Percentiles rank a stretch among this genome's conserved stretches.
Evolutionary conservation across 257 asterid species (phyloP).

Genomic region (Fraxinus quadrangulata): DNA sequence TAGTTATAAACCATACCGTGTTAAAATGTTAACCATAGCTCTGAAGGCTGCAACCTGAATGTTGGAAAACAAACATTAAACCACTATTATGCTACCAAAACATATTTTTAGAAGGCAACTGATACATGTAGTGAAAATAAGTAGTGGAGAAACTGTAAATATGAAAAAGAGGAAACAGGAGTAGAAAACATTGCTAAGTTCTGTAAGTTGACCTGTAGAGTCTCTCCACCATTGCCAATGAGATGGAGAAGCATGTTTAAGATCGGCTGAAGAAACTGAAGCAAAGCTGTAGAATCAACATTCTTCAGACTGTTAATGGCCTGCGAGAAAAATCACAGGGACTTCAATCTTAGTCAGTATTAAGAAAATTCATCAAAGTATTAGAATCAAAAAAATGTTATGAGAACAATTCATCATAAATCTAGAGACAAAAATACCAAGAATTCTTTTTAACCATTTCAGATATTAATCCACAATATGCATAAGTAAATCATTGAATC

Average conservation of each 20-base stretch:
- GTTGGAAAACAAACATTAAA: slow-evolving; percentile 30
- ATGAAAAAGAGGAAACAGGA: slow-evolving; percentile 11
- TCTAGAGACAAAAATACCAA: slow-evolving; percentile 7
- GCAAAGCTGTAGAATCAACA: slow-evolving; percentile 97
- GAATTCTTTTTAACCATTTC: slow-evolving; percentile 20
- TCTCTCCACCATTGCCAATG: slow-evolving; percentile 98
- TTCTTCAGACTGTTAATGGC: slow-evolving; percentile 98
- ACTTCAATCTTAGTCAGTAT: slow-evolving; percentile 22
- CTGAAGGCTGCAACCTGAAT: slow-evolving; percentile 99
- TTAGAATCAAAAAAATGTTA: not conserved
- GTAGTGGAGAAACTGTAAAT: slow-evolving; percentile 18
- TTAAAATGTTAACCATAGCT: slow-evolving; percentile 98
- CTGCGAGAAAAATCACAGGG: slow-evolving; percentile 48
- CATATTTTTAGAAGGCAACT: slow-evolving; percentile 18
- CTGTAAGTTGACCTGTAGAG: slow-evolving; percentile 70
- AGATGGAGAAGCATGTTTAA: slow-evolving; percentile 99
- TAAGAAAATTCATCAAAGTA: slow-evolving; percentile 26
- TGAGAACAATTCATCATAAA: slow-evolving; percentile 17
- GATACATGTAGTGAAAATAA: slow-evolving; percentile 12
- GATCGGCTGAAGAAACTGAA: slow-evolving; percentile 97
- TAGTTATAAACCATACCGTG: slow-evolving; percentile 59
- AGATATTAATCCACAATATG: slow-evolving; percentile 13
- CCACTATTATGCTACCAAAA: slow-evolving; percentile 20
- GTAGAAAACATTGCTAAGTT: slow-evolving; percentile 11
- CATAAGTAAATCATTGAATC: not conserved